phyloP scores from a whole-genome alignment of 1,284 basidiomycete genomes.

The Pisolithus thermaeus region DNA sequence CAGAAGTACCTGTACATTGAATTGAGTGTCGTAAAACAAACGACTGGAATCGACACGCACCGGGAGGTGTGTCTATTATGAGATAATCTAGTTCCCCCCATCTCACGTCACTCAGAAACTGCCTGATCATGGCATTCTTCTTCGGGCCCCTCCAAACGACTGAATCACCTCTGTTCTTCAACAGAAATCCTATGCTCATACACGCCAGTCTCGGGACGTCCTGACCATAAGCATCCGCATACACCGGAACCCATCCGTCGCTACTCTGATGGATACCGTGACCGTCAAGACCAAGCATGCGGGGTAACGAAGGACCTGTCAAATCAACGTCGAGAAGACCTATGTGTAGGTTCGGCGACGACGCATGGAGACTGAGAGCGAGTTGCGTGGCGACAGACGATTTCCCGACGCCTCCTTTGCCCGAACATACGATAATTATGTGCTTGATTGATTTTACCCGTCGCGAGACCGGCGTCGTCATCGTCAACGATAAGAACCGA shows the following conservation, averaged over 20 bases:
- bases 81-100: slow-evolving; percentile 98
- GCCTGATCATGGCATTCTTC: slow-evolving; percentile 99
- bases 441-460: slow-evolving; percentile 74
- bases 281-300: slow-evolving; percentile 93
- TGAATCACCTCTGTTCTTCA: slow-evolving; percentile 86
- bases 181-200: slow-evolving; percentile 96
- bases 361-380: slow-evolving; percentile 78
- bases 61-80: slow-evolving; percentile 96
- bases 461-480: slow-evolving; percentile 49
- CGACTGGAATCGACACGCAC: slow-evolving; percentile 39
- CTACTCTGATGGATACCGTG: slow-evolving; percentile 87
- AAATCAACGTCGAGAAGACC: slow-evolving; percentile 96
- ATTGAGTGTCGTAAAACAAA: slow-evolving; percentile 12
- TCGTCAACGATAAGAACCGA: slow-evolving; percentile 7
- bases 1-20: slow-evolving; percentile 75
- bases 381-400: slow-evolving; percentile 93
- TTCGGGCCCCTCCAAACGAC: slow-evolving; percentile 99
- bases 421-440: slow-evolving; percentile 90
- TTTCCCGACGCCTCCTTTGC: slow-evolving; percentile 98
- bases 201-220: slow-evolving; percentile 69
- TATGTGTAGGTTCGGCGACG: slow-evolving; percentile 62
- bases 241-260: slow-evolving; percentile 98
- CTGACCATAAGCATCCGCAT: slow-evolving; percentile 62
- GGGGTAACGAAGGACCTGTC: slow-evolving; percentile 94
- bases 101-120: slow-evolving; percentile 93